These are phyloP conservation scores for Mycena capillaripes DNA, from an alignment of 768 basidiomycete species.

Conservation along the genomic window DNA sequence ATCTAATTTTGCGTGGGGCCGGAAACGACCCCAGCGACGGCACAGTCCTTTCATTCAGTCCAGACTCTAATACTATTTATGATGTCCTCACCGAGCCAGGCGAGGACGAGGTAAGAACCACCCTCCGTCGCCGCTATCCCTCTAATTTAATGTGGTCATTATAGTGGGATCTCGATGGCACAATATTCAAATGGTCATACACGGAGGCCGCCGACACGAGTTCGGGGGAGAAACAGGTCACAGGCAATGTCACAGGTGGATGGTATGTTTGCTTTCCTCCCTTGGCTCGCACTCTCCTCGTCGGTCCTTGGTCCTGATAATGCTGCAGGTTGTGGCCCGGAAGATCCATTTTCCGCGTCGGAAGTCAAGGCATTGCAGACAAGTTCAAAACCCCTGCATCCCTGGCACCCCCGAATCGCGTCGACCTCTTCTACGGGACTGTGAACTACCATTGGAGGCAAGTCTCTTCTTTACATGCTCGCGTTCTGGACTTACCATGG, in stretches of 20 bases:
- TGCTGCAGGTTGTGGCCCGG: no score
- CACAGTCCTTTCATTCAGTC: no score
- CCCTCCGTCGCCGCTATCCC: background rate
- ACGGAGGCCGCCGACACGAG: no score
- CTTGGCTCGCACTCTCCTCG: no score
- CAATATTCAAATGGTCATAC: no score
- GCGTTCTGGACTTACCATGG: background rate
- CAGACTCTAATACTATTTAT: constrained; percentile 17
- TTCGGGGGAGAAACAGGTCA: background rate
- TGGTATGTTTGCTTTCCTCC: background rate
- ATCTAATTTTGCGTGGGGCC: no score
- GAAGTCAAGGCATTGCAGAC: background rate
- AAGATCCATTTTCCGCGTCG: no score
- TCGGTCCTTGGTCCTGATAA: no score
- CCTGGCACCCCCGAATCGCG: constrained; percentile 21
- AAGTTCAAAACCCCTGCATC: constrained; percentile 20
- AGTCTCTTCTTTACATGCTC: background rate
- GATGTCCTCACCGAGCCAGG: constrained; percentile 20
- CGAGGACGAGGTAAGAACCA: background rate
- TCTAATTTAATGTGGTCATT: no score
- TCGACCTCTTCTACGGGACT: background rate
- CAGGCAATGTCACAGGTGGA: background rate
- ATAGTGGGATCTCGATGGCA: background rate
- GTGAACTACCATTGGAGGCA: no score
- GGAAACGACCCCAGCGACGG: no score